Base-by-base conservation (phyloP, 305 asterid species). In the Fraxinus floribunda region DNA sequence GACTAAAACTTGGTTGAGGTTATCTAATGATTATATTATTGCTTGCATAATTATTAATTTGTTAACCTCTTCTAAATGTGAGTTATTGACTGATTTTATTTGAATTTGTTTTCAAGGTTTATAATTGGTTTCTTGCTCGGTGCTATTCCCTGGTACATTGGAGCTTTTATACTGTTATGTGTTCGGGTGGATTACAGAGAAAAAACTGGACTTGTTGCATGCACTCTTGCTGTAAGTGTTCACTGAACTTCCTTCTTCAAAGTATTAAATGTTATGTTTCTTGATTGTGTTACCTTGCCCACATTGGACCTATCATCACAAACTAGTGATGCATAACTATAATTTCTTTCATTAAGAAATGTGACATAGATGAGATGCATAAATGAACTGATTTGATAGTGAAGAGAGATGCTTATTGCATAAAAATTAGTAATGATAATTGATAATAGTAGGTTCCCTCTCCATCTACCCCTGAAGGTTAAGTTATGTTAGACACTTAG, bases 101-200 rank as follows among this genome's bases (percentile, higher is more conserved):
- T 66, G 76, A 73, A 26, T 85, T 84, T 75, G 35, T 39, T 82
- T 86, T 78, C 84, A 26, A 95, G 99, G 91, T 95, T 95, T 83
- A 90, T 95, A 87, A 79, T 77, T 76, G 99, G 99, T 36, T 95
- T 93, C 89, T 81, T 95, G 82, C 86, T 95, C 76, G 97, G 99
- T 79, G 93, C 94, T 30, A 79, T 95, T 71, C 98, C 99, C 46
- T 95, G 99, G 99, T 95, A 94, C 81, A 86, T 95, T 74, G 99
- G 98, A 86, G 97, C 97, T 79, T 88, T 91, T 84, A 82, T 95
- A 72, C 87, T 95, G 87, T 29, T 93, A 78, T 95, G 97, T 83
- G 97, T 89, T 78, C 90, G 95, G 78, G 79, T 95, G 88, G 97
- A 95, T 86, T 84, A 94, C 91, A 88, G 98, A 88, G 99, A 95